A percentile compares a stretch with the other conserved stretches of the same genome.
Evolutionary conservation across 495 filamentous ascomycete species (phyloP).

Genomic region (Aspergillus sclerotiicarbonarius): DNA sequence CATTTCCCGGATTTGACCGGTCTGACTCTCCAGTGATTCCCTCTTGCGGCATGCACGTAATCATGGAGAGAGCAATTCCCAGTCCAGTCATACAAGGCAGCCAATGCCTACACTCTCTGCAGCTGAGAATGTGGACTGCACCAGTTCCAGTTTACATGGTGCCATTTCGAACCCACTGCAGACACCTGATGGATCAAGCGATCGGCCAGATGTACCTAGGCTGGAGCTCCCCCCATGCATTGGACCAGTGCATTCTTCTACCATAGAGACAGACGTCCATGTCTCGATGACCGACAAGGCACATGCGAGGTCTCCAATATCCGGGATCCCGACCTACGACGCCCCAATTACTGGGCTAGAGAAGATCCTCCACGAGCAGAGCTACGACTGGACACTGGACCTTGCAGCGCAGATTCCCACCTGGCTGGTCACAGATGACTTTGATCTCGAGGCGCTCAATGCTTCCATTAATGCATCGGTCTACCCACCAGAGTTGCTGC

Average conservation of each 20-base stretch:
- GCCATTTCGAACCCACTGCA: conserved; percentile 8
- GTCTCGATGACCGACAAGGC: too few relatives aligned
- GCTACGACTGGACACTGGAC: not conserved
- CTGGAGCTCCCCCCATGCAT: not conserved
- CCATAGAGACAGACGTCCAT: too few relatives aligned
- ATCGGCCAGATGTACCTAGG: not conserved
- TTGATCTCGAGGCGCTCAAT: conserved; percentile 26
- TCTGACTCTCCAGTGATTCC: conserved; percentile 16
- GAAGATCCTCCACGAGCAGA: not conserved
- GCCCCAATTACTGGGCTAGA: not conserved
- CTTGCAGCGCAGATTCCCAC: conserved; percentile 7
- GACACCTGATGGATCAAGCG: conserved; percentile 3
- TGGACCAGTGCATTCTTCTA: not conserved
- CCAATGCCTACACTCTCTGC: not conserved
- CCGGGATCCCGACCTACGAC: too few relatives aligned
- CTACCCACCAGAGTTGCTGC: conserved; percentile 6
- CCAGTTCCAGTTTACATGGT: not conserved
- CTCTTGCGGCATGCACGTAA: conserved; percentile 20
- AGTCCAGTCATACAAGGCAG: not conserved
- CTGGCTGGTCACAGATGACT: conserved; percentile 25
- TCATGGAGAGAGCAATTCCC: not conserved
- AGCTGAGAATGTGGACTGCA: not conserved
- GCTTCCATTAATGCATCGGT: conserved; percentile 16
- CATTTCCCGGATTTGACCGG: not conserved
- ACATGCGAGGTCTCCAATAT: too few relatives aligned